Percentiles rank a stretch among this genome's conserved stretches.
These are phyloP conservation scores for Herpotrichia juniperi DNA, from an alignment of 2,329 filamentous ascomycete species.

Conservation along the genomic window DNA sequence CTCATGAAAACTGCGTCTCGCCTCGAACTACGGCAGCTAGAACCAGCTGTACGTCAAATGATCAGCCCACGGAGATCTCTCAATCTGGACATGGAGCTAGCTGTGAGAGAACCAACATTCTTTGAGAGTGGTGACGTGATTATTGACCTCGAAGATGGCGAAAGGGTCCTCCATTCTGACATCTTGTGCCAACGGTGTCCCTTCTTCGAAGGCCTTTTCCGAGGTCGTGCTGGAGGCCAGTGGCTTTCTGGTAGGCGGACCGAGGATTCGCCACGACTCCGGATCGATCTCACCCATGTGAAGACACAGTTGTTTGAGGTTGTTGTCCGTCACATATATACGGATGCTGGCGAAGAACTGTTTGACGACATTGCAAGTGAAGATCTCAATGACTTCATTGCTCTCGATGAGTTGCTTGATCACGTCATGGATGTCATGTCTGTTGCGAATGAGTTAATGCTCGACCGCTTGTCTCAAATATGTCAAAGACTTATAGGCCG, in stretches of 20 bases:
- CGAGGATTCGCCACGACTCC: constrained; percentile 58
- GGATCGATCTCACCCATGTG: constrained; percentile 84
- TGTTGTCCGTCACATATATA: constrained; percentile 82
- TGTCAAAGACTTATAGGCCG: constrained; percentile 84
- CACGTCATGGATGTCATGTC: constrained; percentile 89
- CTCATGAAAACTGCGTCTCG: constrained; percentile 83
- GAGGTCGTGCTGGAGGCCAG: constrained; percentile 81
- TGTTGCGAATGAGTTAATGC: constrained; percentile 92
- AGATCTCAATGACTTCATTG: constrained; percentile 54
- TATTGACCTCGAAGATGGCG: constrained; percentile 77
- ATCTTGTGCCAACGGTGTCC: constrained; percentile 84
- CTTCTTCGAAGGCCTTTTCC: constrained; percentile 89
- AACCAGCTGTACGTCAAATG: constrained; percentile 79
- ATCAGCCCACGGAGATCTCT: constrained; percentile 67
- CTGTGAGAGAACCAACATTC: constrained; percentile 71
- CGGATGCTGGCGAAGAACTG: constrained; percentile 78
- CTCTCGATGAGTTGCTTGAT: constrained; percentile 82
- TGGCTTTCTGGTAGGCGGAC: constrained; percentile 80
- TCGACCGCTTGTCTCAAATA: constrained; percentile 86
- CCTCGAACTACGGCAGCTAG: constrained; percentile 73
- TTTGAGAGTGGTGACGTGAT: constrained; percentile 81
- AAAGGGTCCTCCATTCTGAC: constrained; percentile 74
- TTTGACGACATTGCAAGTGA: constrained; percentile 77
- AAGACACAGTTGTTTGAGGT: constrained; percentile 74
- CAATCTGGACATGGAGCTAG: constrained; percentile 71